Conservation (phyloP, 371 early-diverging fungal genomes). For the Syncephalastrum contaminatum region DNA sequence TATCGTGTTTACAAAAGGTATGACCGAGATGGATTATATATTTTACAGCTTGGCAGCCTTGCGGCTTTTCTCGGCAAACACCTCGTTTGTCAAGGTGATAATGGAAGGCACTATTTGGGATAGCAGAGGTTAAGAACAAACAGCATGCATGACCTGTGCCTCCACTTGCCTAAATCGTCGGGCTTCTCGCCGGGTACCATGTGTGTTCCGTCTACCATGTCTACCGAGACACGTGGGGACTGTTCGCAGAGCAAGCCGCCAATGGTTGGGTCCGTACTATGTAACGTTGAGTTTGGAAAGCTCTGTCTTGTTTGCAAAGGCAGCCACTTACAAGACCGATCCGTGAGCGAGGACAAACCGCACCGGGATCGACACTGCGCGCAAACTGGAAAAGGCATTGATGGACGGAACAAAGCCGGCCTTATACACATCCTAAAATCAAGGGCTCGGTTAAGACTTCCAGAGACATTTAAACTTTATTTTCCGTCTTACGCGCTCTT, state of each 20-base stretch:
- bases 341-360: constrained; percentile 13
- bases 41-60: too few species aligned
- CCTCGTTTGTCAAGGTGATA: too few species aligned
- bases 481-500: constrained; percentile 32
- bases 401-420: too few species aligned
- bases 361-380: constrained; percentile 11
- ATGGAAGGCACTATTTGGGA: too few species aligned
- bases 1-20: too few species aligned
- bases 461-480: too few species aligned
- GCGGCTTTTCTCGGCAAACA: too few species aligned
- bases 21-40: too few species aligned
- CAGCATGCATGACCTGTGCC: too few species aligned
- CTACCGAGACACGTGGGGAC: constrained; percentile 5
- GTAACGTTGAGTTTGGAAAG: not conserved
- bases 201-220: constrained; percentile 31
- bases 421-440: constrained; percentile 18
- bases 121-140: too few species aligned
- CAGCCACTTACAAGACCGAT: constrained; percentile 15
- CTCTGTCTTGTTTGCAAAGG: not conserved
- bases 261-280: constrained; percentile 6
- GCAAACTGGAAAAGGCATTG: constrained; percentile 11
- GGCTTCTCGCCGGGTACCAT: constrained; percentile 35
- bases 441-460: not conserved
- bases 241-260: constrained; percentile 4
- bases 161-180: constrained; percentile 22